Evolutionary conservation across 1,284 basidiomycete species (phyloP).

Genomic region (Ustilago sp.): DNA sequence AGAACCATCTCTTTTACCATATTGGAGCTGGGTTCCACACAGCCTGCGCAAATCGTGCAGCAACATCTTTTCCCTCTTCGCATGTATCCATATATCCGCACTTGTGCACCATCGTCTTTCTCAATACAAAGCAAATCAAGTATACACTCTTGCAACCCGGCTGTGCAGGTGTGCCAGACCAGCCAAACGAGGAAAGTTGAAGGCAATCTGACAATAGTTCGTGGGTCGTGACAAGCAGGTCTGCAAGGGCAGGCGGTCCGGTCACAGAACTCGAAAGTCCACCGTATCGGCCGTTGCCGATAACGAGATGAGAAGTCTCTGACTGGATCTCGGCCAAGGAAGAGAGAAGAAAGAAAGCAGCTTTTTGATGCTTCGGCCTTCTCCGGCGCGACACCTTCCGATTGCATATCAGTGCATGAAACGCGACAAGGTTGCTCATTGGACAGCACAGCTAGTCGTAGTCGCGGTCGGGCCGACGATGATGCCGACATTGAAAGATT

Average conservation of each 20-base stretch:
- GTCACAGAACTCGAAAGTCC: neutral
- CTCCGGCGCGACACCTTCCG: conserved; percentile 6
- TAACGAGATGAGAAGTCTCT: neutral
- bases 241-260: too few relatives aligned
- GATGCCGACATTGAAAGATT: neutral
- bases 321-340: conserved; percentile 1
- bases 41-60: neutral
- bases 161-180: neutral
- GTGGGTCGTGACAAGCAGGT: too few relatives aligned
- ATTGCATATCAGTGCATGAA: conserved; percentile 5
- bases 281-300: neutral
- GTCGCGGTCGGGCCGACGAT: neutral
- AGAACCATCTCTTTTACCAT: neutral
- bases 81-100: conserved; percentile 37
- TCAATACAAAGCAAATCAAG: conserved; percentile 11
- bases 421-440: neutral
- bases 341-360: neutral
- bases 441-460: neutral
- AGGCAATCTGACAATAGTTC: too few relatives aligned
- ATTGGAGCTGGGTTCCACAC: neutral
- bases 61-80: conserved; percentile 3
- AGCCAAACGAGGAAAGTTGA: neutral
- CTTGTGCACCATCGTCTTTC: conserved; percentile 11
- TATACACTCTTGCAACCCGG: neutral
- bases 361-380: conserved; percentile 11